Evolutionary conservation across 2,329 filamentous ascomycete species (phyloP).

Genomic region (Biscogniauxia marginata): DNA sequence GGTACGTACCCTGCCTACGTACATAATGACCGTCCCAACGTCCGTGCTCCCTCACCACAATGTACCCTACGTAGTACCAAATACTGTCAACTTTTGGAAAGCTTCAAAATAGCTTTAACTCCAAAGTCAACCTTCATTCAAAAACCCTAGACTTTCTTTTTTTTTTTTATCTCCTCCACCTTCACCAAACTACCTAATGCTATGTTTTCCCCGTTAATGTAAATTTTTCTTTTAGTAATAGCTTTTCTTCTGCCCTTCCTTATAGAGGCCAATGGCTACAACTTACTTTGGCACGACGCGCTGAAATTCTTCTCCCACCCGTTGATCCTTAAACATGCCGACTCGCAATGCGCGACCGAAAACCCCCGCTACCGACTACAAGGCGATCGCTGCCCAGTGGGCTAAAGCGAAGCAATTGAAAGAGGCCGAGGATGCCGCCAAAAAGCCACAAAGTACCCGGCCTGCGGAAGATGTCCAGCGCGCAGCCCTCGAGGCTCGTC

Average conservation of each 20-base stretch:
- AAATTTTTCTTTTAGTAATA: not conserved
- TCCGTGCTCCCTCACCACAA: not conserved
- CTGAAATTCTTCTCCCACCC: constrained; percentile 8
- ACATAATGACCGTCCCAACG: too few species aligned
- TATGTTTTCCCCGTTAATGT: constrained; percentile 3
- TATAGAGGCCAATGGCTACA: constrained; percentile 24
- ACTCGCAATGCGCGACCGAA: constrained; percentile 28
- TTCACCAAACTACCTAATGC: constrained; percentile 5
- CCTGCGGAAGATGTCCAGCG: constrained; percentile 44
- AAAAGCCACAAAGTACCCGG: constrained; percentile 33
- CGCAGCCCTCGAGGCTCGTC: constrained; percentile 45
- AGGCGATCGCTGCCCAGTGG: constrained; percentile 53
- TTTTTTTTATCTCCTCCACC: constrained; percentile 8
- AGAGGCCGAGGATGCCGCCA: constrained; percentile 40
- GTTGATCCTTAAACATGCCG: constrained; percentile 25
- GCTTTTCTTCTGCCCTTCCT: constrained; percentile 1
- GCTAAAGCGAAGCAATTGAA: constrained; percentile 52
- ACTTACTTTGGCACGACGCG: constrained; percentile 16
- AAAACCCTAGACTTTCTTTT: not conserved
- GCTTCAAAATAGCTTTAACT: constrained; percentile 2
- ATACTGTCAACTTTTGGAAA: not conserved
- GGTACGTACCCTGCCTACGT: too few species aligned
- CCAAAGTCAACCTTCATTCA: not conserved
- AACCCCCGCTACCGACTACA: constrained; percentile 43
- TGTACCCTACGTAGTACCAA: too few species aligned